Evolutionary conservation across 2,329 filamentous ascomycete species (phyloP), one percentile per base, ranked within the genome.

Genomic region (Penicillium oxalicum): DNA sequence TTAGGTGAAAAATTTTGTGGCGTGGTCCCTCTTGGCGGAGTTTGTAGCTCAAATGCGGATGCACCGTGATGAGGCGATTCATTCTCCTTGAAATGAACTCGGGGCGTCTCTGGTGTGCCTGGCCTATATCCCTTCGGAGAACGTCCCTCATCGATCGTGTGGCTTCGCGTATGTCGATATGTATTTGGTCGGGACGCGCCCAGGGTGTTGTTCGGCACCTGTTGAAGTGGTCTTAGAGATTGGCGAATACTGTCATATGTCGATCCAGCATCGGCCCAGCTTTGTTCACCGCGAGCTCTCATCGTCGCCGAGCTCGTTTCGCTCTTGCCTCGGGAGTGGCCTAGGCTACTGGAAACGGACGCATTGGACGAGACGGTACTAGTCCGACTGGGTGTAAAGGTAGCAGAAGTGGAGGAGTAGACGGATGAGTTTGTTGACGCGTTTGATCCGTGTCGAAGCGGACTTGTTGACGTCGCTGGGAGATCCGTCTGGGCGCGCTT

Each of bases 261-360:
- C 58, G 80, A 82, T 32, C 82, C 81, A n/a, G 81, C 75, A 52
- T 71, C 78, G 33, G 63, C 44, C 51, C 51, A 56, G 36, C 28
- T 54, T 41, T 51, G 53, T 43, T 40, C 44, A 26, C 62, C 61
- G 9, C 54, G 46, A 13, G 56, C 48, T n/a, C 56, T 56, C 44
- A 52, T 55, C 4, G 47, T 56, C 45, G 53, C 53, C 35, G 48
- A 45, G n/a, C 77, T 77, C 49, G 79, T 79, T 74, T 93, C 87
- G 70, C 87, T 91, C 67, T 83, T 78, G 52, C 87, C 87, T 65
- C 88, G 82, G 67, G 83, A 86, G 63, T 91, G 88, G 42, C 77
- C 76, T 45, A 67, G 63, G 28, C 63, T 65, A 49, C 70, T 57
- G 27, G 61, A 62, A 65, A 80, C 82, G 32, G 87, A 88, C n/a